Evolutionary conservation across 306 rosid species (phyloP).

Genomic region (Vigna trinervia): DNA sequence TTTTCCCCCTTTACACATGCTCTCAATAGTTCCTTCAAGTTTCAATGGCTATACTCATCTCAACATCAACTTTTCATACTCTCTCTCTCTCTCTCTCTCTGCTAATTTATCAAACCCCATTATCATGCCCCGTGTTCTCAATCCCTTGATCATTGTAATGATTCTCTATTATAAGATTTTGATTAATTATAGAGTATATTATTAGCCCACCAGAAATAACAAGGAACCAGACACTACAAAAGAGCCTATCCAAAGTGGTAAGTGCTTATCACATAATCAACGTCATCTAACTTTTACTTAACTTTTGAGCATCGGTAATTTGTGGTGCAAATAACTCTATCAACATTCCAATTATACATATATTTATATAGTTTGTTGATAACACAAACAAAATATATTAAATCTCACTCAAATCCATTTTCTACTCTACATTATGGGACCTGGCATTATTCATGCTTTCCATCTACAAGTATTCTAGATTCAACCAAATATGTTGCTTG

Average conservation of each 20-base stretch:
- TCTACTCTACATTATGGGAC: no score
- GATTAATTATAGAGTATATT: constrained; percentile 48
- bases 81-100: constrained; percentile 5
- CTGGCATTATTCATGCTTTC: constrained; percentile 14
- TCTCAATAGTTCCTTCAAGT: constrained; percentile 61
- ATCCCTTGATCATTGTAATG: constrained; percentile 56
- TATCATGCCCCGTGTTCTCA: constrained; percentile 60
- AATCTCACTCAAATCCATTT: background rate
- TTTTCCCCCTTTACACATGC: constrained; percentile 58
- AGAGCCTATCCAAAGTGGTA: constrained; percentile 42
- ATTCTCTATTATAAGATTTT: constrained; percentile 56
- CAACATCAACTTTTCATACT: constrained; percentile 66
- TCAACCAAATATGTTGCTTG: constrained; percentile 38
- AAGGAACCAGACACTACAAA: constrained; percentile 43
- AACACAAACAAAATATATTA: constrained; percentile 16
- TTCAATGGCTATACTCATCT: constrained; percentile 76
- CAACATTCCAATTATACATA: constrained; percentile 2
- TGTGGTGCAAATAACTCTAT: constrained; percentile 43
- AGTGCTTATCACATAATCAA: constrained; percentile 51
- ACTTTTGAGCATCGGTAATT: constrained; percentile 43
- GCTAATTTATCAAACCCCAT: constrained; percentile 77
- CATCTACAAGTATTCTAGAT: constrained; percentile 42
- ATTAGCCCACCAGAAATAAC: constrained; percentile 40
- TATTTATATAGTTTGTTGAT: background rate
- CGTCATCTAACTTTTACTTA: constrained; percentile 44